Conservation (phyloP, 2,329 filamentous ascomycete species). For the Basipetospora chlamydospora region DNA sequence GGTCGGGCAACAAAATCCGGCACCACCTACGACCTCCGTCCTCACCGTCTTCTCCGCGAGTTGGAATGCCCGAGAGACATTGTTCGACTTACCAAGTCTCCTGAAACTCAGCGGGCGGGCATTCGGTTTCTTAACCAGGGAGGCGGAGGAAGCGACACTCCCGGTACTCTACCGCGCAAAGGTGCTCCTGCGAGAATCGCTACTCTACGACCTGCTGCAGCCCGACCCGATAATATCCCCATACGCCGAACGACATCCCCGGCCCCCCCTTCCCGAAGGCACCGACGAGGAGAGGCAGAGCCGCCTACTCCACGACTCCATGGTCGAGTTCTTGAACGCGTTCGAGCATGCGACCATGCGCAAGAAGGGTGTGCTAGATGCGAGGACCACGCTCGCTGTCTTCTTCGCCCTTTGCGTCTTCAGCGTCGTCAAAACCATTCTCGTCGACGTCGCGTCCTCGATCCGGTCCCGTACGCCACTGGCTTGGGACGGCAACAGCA, state of each 20-base stretch:
- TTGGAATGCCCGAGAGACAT: slow-evolving; percentile 31
- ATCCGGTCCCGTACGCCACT: slow-evolving; percentile 8
- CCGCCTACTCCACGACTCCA: slow-evolving; percentile 33
- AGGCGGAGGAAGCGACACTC: slow-evolving; percentile 31
- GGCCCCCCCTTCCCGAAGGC: slow-evolving; percentile 21
- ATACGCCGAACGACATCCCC: slow-evolving; percentile 15
- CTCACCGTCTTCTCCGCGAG: slow-evolving; percentile 35
- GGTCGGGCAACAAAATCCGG: background rate
- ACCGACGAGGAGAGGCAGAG: slow-evolving; percentile 31
- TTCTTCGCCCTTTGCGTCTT: slow-evolving; percentile 45
- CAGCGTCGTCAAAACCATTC: slow-evolving; percentile 36
- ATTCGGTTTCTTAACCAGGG: slow-evolving; percentile 28
- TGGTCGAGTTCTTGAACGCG: slow-evolving; percentile 35
- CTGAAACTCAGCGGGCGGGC: slow-evolving; percentile 31
- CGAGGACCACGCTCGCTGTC: slow-evolving; percentile 33
- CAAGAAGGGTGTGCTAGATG: slow-evolving; percentile 21
- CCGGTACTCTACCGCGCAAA: slow-evolving; percentile 40
- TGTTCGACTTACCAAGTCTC: slow-evolving; percentile 38
- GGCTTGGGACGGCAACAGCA: slow-evolving; percentile 3
- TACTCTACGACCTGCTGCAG: slow-evolving; percentile 39
- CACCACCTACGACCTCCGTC: slow-evolving; percentile 15
- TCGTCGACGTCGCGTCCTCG: slow-evolving; percentile 28
- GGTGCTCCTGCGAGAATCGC: slow-evolving; percentile 36
- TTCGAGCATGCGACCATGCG: slow-evolving; percentile 32
- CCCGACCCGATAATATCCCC: slow-evolving; percentile 26